phyloP scores from a whole-genome alignment of 2,329 filamentous ascomycete genomes.

The Geosmithia flava region DNA sequence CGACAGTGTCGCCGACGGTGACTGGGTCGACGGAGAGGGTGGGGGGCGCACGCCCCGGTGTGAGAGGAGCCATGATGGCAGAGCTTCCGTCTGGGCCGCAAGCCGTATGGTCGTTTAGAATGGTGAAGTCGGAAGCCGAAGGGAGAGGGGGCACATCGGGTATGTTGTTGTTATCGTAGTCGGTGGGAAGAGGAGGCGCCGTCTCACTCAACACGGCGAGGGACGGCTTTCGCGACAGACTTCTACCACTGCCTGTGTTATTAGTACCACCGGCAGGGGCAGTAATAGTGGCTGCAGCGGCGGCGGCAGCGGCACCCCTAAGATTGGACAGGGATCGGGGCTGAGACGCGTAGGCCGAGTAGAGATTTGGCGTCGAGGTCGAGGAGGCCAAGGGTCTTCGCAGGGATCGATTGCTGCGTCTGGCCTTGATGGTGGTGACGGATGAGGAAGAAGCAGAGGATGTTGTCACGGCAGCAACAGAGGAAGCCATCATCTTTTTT shows the following conservation, averaged over 20 bases:
- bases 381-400: constrained; percentile 30
- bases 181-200: neutral
- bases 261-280: constrained; percentile 11
- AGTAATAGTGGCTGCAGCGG: neutral
- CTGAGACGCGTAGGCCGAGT: constrained; percentile 35
- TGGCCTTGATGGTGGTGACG: constrained; percentile 5
- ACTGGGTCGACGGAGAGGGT: constrained; percentile 37
- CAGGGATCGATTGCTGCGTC: constrained; percentile 18
- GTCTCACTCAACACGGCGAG: constrained; percentile 53
- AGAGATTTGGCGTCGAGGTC: constrained; percentile 47
- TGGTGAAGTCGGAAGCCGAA: neutral
- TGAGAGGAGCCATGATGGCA: constrained; percentile 38
- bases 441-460: constrained; percentile 1
- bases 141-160: constrained; percentile 37
- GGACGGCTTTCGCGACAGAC: constrained; percentile 54
- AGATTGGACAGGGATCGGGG: constrained; percentile 11
- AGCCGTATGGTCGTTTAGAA: neutral
- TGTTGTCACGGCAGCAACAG: constrained; percentile 8
- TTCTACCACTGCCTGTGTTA: constrained; percentile 14
- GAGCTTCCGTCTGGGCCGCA: neutral
- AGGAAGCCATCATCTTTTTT: constrained; percentile 1
- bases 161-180: constrained; percentile 45
- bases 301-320: neutral
- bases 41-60: constrained; percentile 32
- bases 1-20: constrained; percentile 70